Evolutionary conservation across 148 eudicot species (phyloP), one percentile per base, ranked within the genome.

Genomic region (Camellia granthamiana): DNA sequence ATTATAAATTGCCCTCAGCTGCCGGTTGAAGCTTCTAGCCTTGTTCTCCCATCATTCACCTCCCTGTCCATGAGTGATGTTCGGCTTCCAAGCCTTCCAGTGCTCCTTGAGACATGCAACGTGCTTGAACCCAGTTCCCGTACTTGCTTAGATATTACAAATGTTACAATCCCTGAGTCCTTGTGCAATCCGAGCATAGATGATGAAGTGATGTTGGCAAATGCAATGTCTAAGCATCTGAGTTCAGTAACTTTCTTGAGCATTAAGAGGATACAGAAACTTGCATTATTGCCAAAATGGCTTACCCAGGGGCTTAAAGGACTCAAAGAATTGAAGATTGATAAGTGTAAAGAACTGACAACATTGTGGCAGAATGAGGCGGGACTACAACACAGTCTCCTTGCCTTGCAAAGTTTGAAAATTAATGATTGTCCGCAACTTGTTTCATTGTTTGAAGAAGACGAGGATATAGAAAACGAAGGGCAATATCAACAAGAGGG

Each of bases 361-460:
- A 69, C 23, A 44, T 12, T 43, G 52, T 69, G 72, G 72, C 18
- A 44, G 11, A 16, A 44, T 44, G 52, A 69, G 21, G 72, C 3
- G 51, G 44, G 51, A 15, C 72, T 6, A 69, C 51, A 69, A 8
- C 21, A 44, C 11, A 0, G 52, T 43, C 72, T 69, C 52, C 52
- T 52, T 7, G 72, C 21, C 21, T 47, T 69, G n/a, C 52, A 21
- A 44, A 3, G 52, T 69, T n/a, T 69, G 51, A 18, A 0, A 0
- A 69, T 69, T 69, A 3, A 0, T 2, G 0, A 6, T 1, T 69
- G 72, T 12, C 54, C 12, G 2, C n/a, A 69, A 18, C 72, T 69
- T 43, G n/a, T 44, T 69, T 12, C 72, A 10, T 69, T 69, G 72
- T 42, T 69, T 69, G 70, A 42, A 67, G 70, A 13, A 66, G 70